Base-by-base conservation (phyloP, 1,284 basidiomycete species). In the Gymnopus androsaceus region DNA sequence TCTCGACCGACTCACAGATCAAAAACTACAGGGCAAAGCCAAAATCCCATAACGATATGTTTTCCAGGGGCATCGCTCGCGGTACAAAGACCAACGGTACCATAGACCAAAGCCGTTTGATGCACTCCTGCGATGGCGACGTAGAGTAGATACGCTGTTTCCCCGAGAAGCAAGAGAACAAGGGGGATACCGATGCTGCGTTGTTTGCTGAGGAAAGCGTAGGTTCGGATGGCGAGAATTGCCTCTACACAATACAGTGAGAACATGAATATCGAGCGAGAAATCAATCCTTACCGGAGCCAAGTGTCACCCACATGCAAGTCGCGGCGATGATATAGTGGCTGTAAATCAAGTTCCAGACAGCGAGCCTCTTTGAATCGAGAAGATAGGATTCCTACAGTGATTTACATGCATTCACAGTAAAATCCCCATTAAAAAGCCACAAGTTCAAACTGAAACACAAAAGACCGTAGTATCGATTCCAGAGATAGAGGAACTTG, bases 401-500 rank as follows among this genome's bases (percentile, higher is more conserved):
- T 27, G 48, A 36, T 48, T 56, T 56, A 36, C 57, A 59, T 31
- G 44, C 54, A 11, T 51, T 33, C 4, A 19, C 31, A 9, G 57
- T 52, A 53, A 59, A 47, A 3, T 56, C 31, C 14, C 33, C 54
- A 25, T 59, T 59, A 47, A 59, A 59, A 11, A 59, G 52, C 57
- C 57, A 59, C 7, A 59, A 42, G 27, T 59, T 59, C 9, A 59
- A 14, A 14, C 38, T 47, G 38, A 59, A 59, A 15, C 33, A 51
- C 9, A 59, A 12, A 12, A 59, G 38, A 7, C 57, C 54, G 41
- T 59, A 59, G 38, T 59, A 59, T 17, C 57, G 47, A 23, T 54
- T 59, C 57, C 57, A 59, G 12, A 59, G 27, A 38, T 59, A 59
- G 6, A 59, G 42, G 38, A 52, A 37, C 30, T 59, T 59, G 48